A percentile compares a stretch with the other conserved stretches of the same genome.
These are phyloP conservation scores for Crithidia expoeki DNA, from an alignment of 208 protist species.

Conservation along the genomic window DNA sequence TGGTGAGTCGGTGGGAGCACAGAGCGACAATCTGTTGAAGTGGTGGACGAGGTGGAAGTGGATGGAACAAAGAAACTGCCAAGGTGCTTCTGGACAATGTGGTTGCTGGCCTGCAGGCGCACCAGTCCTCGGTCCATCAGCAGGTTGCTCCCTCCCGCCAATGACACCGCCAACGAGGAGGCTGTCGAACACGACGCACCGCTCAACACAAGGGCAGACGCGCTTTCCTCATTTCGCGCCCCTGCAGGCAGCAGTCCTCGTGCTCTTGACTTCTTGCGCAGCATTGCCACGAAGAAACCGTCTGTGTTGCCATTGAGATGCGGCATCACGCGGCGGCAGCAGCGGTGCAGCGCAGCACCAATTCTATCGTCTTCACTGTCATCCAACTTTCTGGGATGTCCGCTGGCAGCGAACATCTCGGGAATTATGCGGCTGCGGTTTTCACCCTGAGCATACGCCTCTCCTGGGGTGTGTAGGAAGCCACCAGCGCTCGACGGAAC, in stretches of 20 bases:
- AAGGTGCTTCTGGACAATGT: slow-evolving; percentile 34
- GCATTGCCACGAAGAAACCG: slow-evolving; percentile 78
- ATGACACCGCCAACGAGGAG: slow-evolving; percentile 20
- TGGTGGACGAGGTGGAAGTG: not conserved
- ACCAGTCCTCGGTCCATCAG: slow-evolving; percentile 34
- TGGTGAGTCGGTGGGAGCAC: not conserved
- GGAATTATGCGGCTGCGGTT: slow-evolving; percentile 7
- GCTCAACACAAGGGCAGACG: not conserved
- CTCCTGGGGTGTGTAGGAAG: slow-evolving; percentile 45
- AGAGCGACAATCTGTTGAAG: too few relatives aligned
- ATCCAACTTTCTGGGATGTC: not conserved
- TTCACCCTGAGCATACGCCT: slow-evolving; percentile 50
- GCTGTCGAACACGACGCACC: not conserved
- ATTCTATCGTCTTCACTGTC: not conserved
- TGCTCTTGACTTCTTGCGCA: slow-evolving; percentile 29
- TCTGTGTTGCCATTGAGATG: slow-evolving; percentile 67
- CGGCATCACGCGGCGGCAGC: slow-evolving; percentile 72
- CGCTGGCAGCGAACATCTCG: slow-evolving; percentile 49
- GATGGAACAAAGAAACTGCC: slow-evolving; percentile 32
- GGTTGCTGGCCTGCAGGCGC: slow-evolving; percentile 33
- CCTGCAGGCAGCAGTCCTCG: not conserved
- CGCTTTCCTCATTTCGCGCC: not conserved
- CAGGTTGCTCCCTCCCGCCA: slow-evolving; percentile 24
- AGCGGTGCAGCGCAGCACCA: slow-evolving; percentile 31
- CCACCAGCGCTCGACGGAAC: slow-evolving; percentile 67